A percentile compares a stretch with the other conserved stretches of the same genome.
Evolutionary conservation across 805 yeast genomes (phyloP).

Genomic region (Saccharomyces mikatae): DNA sequence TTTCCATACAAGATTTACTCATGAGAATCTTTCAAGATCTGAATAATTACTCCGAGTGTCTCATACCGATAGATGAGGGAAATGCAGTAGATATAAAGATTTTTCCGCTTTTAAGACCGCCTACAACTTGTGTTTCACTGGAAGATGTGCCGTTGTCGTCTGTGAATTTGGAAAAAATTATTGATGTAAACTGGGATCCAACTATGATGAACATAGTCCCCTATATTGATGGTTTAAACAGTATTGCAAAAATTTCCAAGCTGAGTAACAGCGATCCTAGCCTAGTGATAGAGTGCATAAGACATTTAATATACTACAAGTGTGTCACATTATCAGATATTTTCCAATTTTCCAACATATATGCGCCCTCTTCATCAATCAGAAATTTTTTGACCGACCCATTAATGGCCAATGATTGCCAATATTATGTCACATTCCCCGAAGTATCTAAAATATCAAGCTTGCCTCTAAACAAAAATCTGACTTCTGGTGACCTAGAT

Average conservation of each 20-base stretch:
- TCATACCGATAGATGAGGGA: constrained; percentile 84
- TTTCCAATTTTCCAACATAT: constrained; percentile 80
- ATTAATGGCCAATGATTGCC: constrained; percentile 73
- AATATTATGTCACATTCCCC: constrained; percentile 58
- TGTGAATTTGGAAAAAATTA: constrained; percentile 59
- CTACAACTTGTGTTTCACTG: constrained; percentile 64
- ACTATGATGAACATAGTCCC: constrained; percentile 86
- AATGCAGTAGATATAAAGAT: constrained; percentile 87
- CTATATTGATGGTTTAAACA: constrained; percentile 80
- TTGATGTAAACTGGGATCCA: constrained; percentile 95
- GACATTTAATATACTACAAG: constrained; percentile 82
- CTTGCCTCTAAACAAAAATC: constrained; percentile 28
- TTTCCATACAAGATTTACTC: constrained; percentile 63
- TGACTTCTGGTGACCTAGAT: constrained; percentile 5
- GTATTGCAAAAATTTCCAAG: constrained; percentile 65
- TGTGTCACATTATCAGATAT: constrained; percentile 78
- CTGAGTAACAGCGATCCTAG: constrained; percentile 73
- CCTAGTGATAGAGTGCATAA: constrained; percentile 78
- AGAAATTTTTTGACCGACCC: constrained; percentile 57
- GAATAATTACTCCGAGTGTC: constrained; percentile 91
- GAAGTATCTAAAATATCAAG: constrained; percentile 25
- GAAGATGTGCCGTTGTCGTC: constrained; percentile 91
- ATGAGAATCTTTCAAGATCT: constrained; percentile 91
- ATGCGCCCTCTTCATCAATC: constrained; percentile 80
- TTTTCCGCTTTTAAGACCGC: constrained; percentile 83